A percentile compares a stretch with the other conserved stretches of the same genome.
Conservation (phyloP, 495 filamentous ascomycete genomes). For the Neurospora terricola region DNA sequence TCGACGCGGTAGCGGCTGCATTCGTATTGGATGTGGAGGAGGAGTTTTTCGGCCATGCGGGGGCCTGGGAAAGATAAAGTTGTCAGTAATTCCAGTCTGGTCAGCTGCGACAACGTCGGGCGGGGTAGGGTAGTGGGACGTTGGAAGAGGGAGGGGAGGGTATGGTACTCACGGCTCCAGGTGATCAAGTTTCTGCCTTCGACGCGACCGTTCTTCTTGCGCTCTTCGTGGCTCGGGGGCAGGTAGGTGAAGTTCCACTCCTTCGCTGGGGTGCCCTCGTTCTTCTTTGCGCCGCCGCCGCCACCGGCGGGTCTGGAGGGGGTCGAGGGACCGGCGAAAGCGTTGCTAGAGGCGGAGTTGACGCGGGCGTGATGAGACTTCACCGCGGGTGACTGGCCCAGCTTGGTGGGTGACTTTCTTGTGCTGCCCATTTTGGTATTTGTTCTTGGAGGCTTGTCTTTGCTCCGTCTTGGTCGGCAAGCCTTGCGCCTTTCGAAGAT, state of each 20-base stretch:
- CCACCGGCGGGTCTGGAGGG: neutral
- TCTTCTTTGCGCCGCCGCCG: neutral
- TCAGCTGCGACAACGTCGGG: neutral
- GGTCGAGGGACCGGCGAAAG: neutral
- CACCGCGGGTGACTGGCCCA: neutral
- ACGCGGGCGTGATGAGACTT: neutral
- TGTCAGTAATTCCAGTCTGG: neutral
- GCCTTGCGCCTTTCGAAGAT: neutral
- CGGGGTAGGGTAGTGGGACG: too few species aligned
- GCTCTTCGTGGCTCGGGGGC: neutral
- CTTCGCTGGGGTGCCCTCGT: neutral
- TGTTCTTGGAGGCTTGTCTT: neutral
- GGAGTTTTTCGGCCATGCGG: slow-evolving; percentile 28
- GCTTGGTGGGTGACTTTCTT: neutral
- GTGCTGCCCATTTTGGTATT: neutral
- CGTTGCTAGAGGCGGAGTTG: neutral
- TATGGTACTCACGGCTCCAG: slow-evolving; percentile 23
- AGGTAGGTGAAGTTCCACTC: slow-evolving; percentile 4
- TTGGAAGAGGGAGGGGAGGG: neutral
- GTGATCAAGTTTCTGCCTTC: slow-evolving; percentile 22
- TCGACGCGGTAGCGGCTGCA: slow-evolving; percentile 10
- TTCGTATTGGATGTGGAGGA: slow-evolving; percentile 24
- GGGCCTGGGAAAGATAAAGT: slow-evolving; percentile 13
- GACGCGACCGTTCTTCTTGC: slow-evolving; percentile 17
- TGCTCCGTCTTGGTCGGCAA: neutral